Conservation (phyloP, 2,329 filamentous ascomycete species). For the Torrubiella hemipterigena region DNA sequence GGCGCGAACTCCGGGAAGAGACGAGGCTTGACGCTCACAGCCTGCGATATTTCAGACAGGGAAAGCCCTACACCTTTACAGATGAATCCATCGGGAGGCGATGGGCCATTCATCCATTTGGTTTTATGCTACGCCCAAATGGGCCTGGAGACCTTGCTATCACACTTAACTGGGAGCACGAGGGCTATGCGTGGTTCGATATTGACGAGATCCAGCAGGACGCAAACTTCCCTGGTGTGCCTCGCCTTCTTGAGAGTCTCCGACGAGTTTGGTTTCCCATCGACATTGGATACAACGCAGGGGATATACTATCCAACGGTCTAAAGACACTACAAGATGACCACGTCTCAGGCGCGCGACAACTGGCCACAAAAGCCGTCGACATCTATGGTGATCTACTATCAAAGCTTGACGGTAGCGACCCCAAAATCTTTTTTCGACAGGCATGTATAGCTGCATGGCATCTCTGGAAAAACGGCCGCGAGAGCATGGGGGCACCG, state of each 20-base stretch:
- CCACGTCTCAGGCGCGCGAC: slow-evolving; percentile 45
- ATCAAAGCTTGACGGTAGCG: slow-evolving; percentile 15
- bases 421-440: slow-evolving; percentile 37
- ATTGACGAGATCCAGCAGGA: slow-evolving; percentile 35
- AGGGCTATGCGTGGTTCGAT: slow-evolving; percentile 43
- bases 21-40: slow-evolving; percentile 37
- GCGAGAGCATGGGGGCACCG: slow-evolving; percentile 54
- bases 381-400: slow-evolving; percentile 34
- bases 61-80: slow-evolving; percentile 44
- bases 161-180: slow-evolving; percentile 50
- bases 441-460: slow-evolving; percentile 44
- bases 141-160: slow-evolving; percentile 34
- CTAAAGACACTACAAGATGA: slow-evolving; percentile 40
- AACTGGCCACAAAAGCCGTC: slow-evolving; percentile 44
- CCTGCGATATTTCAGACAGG: slow-evolving; percentile 39
- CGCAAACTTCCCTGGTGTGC: slow-evolving; percentile 38
- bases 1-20: slow-evolving; percentile 52
- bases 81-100: slow-evolving; percentile 40
- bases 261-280: slow-evolving; percentile 47
- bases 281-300: slow-evolving; percentile 33
- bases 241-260: slow-evolving; percentile 44
- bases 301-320: slow-evolving; percentile 29
- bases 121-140: slow-evolving; percentile 34
- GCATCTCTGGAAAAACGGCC: slow-evolving; percentile 52
- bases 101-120: slow-evolving; percentile 54